Evolutionary conservation across 306 rosid species (phyloP), one percentile per base, ranked within the genome.

Genomic region (Begonia fuchsioides): DNA sequence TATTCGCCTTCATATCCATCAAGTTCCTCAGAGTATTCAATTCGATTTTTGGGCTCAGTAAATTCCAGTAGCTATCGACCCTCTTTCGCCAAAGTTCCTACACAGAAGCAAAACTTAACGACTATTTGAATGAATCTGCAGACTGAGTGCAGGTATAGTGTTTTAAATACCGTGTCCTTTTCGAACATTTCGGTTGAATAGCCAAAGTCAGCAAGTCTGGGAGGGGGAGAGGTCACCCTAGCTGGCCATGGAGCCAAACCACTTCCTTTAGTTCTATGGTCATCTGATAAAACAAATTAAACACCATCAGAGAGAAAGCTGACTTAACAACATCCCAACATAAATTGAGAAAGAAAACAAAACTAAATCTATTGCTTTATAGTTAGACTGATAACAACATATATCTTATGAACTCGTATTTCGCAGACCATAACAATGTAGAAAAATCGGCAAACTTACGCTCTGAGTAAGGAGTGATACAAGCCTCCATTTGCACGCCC

Each of bases 191-290:
- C 95, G 61, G 48, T 63, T 51, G 83, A 77, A 66, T 77, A 81
- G 77, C 95, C 94, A 63, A 90, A 90, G 69, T 90, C 98, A 48
- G 80, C 79, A 55, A 90, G 80, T 61, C 95, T 81, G 40, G 98
- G 94, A 72, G 94, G 95, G 74, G 92, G 81, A 57, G 77, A 55
- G 18, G 82, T 81, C 72, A 85, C 68, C 60, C 98, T 82, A 47
- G 82, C 74, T n/a, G 93, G 98, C 94, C 95, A 90, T 41, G 92
- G 95, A 61, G 94, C 87, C 72, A 81, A 69, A 49, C 87, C 95
- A 65, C 94, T 81, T 26, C 98, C 98, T 69, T 71, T 75, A 51
- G 50, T 82, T 70, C 19, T 73, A 39, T 79, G 65, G 62, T 79
- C 83, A 70, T 67, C 98, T 90, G 81, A 64, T 63, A 50, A 56